These are phyloP conservation scores for Fusarium sp. DNA, from an alignment of 2,329 filamentous ascomycete genomes.

Conservation along the genomic window DNA sequence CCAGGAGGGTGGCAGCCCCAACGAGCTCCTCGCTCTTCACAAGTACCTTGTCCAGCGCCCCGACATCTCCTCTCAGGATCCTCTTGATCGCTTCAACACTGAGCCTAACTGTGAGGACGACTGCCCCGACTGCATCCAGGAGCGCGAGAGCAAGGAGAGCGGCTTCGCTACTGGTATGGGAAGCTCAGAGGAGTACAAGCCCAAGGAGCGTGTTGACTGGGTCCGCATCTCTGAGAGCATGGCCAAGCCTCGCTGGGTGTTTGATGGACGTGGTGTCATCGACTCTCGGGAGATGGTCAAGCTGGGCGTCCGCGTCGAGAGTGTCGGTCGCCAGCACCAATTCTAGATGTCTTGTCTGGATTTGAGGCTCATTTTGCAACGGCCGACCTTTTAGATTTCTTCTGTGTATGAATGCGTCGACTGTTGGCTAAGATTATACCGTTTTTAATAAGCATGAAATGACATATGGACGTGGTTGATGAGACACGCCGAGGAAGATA, in stretches of 20 bases:
- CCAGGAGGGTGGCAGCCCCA: conserved; percentile 52
- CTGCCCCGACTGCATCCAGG: conserved; percentile 64
- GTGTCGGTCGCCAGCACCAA: conserved; percentile 62
- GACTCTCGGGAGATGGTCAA: conserved; percentile 61
- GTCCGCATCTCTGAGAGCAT: conserved; percentile 61
- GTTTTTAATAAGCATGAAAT: conserved; percentile 52
- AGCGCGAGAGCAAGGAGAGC: conserved; percentile 53
- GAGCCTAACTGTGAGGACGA: conserved; percentile 60
- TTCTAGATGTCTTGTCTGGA: conserved; percentile 47
- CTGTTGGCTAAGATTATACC: conserved; percentile 46
- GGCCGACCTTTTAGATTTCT: conserved; percentile 42
- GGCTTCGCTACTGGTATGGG: conserved; percentile 58
- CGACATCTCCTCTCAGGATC: conserved; percentile 53
- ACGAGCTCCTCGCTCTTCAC: conserved; percentile 62
- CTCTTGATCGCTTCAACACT: conserved; percentile 58
- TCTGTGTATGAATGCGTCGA: conserved; percentile 45
- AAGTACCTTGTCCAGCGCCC: conserved; percentile 57
- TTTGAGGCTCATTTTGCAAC: conserved; percentile 30
- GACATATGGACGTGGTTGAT: conserved; percentile 45
- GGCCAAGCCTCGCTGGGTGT: conserved; percentile 66
- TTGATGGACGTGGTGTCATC: conserved; percentile 67
- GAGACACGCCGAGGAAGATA: conserved; percentile 41
- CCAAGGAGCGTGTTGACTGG: conserved; percentile 65
- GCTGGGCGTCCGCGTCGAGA: conserved; percentile 65
- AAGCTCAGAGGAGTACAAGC: conserved; percentile 58